Evolutionary conservation across 208 protist genomes (phyloP).

Genomic region (Crithidia brevicula): DNA sequence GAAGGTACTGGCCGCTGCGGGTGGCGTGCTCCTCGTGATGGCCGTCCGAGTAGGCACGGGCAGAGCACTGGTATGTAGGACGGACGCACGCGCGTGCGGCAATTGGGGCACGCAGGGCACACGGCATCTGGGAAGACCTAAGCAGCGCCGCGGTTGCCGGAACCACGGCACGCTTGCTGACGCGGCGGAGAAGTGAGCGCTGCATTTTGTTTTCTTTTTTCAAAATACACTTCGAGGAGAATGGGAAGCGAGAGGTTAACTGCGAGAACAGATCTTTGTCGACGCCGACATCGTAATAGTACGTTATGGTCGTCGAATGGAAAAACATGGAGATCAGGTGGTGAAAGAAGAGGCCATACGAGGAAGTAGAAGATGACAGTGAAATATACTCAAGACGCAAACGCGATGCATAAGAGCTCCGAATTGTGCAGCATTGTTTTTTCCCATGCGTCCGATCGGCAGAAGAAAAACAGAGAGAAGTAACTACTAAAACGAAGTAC

Average conservation of each 20-base stretch:
- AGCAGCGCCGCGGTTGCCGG: constrained; percentile 17
- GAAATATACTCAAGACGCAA: too few species aligned
- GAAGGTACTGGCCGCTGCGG: constrained; percentile 86
- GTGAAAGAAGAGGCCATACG: too few species aligned
- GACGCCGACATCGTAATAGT: too few species aligned
- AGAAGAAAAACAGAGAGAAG: too few species aligned
- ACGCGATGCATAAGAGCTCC: too few species aligned
- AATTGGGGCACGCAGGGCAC: background rate
- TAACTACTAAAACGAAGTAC: background rate
- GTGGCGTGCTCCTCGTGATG: constrained; percentile 64
- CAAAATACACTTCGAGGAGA: background rate
- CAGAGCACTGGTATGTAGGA: constrained; percentile 19
- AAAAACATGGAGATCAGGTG: too few species aligned
- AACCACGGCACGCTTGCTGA: constrained; percentile 18
- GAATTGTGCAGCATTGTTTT: too few species aligned
- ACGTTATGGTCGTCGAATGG: too few species aligned
- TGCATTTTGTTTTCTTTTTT: constrained; percentile 29
- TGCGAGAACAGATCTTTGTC: too few species aligned
- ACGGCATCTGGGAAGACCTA: constrained; percentile 11
- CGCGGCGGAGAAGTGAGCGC: constrained; percentile 21
- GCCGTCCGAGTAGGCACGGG: constrained; percentile 68
- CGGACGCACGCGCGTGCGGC: background rate
- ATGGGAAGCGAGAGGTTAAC: background rate
- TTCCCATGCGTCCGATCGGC: too few species aligned
- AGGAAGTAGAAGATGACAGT: too few species aligned